Conservation (phyloP, 148 eudicot genomes). For the Polygonum maritimum region DNA sequence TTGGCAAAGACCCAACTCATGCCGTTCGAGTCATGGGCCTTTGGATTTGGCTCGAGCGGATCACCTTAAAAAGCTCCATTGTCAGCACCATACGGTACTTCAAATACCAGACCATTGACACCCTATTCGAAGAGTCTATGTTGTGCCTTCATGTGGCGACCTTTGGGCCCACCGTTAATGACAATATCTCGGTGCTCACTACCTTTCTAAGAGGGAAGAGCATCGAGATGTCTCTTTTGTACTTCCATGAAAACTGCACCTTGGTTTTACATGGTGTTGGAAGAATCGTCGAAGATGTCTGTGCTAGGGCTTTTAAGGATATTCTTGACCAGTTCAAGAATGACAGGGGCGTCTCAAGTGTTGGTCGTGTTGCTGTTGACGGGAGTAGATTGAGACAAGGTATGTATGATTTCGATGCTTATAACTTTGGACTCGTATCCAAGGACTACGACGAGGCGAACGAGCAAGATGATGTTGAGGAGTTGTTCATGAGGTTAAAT, state of each 20-base stretch:
- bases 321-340: conserved; percentile 16
- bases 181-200: conserved; percentile 24
- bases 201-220: conserved; percentile 11
- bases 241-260: conserved; percentile 18
- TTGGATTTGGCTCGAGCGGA: conserved; percentile 41
- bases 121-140: conserved; percentile 34
- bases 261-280: conserved; percentile 7
- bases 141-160: conserved; percentile 21
- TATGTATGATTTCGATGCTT: background rate
- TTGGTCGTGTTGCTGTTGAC: background rate
- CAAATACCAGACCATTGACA: conserved; percentile 9
- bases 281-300: conserved; percentile 14
- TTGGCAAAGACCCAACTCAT: conserved; percentile 19
- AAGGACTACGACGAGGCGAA: background rate
- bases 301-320: conserved; percentile 23
- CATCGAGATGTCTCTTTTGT: conserved; percentile 21
- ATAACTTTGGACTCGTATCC: background rate
- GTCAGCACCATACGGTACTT: background rate
- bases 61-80: conserved; percentile 12
- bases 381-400: background rate
- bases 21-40: conserved; percentile 29
- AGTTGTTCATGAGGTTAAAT: background rate
- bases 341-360: background rate
- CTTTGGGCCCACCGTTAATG: conserved; percentile 11
- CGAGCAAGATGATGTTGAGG: background rate